Conservation (phyloP, 2,329 filamentous ascomycete genomes). For the Diaporthe citriasiana region DNA sequence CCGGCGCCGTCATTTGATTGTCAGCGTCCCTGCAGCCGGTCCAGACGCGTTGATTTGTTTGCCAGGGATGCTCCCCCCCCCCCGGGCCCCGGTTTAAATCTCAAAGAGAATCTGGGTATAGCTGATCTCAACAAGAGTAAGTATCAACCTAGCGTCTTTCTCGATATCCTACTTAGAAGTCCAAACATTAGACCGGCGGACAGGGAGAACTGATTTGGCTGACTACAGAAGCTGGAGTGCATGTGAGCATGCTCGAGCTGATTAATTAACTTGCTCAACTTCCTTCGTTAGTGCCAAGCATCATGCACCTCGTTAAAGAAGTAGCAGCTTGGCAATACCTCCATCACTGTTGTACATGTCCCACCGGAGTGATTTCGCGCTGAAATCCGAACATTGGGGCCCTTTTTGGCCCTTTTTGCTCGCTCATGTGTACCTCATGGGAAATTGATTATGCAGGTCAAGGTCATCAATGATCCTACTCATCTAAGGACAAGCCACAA, state of each 20-base stretch:
- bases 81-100: background rate
- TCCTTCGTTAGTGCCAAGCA: background rate
- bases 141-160: background rate
- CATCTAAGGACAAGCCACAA: background rate
- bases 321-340: background rate
- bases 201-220: background rate
- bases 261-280: slow-evolving; percentile 17
- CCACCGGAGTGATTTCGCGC: background rate
- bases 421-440: background rate
- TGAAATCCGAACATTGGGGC: background rate
- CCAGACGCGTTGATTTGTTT: too few relatives aligned
- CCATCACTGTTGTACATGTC: background rate
- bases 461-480: background rate
- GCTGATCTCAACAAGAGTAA: background rate
- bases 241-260: background rate
- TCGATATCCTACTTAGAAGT: background rate
- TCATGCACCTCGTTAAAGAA: slow-evolving; percentile 4
- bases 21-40: background rate
- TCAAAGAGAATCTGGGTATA: background rate
- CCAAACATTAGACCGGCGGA: background rate
- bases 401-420: background rate
- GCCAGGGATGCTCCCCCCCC: too few relatives aligned
- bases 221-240: background rate
- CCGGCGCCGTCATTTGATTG: background rate
- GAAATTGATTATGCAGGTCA: background rate